Conservation (phyloP, 1,284 basidiomycete genomes). For the Ceratobasidium sp. region DNA sequence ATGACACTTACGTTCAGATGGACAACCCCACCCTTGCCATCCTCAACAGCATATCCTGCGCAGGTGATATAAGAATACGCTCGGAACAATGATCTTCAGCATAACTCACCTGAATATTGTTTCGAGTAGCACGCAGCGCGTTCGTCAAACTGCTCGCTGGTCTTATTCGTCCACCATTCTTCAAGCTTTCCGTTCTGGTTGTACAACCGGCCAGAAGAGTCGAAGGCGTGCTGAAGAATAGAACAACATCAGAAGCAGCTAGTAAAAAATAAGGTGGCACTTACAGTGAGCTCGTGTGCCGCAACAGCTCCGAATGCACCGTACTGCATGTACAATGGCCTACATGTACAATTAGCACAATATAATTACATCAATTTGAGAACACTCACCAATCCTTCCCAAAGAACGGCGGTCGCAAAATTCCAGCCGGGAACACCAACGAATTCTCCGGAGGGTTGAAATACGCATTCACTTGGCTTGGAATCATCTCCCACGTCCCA, state of each 20-base stretch:
- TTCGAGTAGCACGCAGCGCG: constrained; percentile 88
- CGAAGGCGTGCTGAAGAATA: constrained; percentile 82
- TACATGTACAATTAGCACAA: constrained; percentile 50
- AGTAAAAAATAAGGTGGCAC: constrained; percentile 47
- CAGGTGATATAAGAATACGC: neutral
- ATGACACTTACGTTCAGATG: constrained; percentile 72
- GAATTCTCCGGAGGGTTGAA: constrained; percentile 84
- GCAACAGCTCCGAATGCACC: constrained; percentile 92
- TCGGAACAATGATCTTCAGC: constrained; percentile 11
- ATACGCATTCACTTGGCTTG: constrained; percentile 83
- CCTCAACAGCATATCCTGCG: constrained; percentile 80
- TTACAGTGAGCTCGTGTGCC: constrained; percentile 86
- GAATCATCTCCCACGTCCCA: constrained; percentile 89
- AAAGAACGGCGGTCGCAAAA: constrained; percentile 94
- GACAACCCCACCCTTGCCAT: constrained; percentile 84
- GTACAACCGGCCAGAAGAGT: constrained; percentile 87
- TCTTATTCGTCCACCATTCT: constrained; percentile 87
- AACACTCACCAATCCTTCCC: constrained; percentile 75
- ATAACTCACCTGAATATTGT: constrained; percentile 78
- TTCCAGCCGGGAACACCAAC: constrained; percentile 95
- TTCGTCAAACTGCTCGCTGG: constrained; percentile 83
- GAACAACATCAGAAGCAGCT: neutral
- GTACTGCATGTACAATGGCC: constrained; percentile 89
- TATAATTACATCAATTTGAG: constrained; percentile 10
- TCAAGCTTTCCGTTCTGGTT: constrained; percentile 85